Conservation (phyloP, 2,329 filamentous ascomycete species). For the Amesomyces nigricolor region DNA sequence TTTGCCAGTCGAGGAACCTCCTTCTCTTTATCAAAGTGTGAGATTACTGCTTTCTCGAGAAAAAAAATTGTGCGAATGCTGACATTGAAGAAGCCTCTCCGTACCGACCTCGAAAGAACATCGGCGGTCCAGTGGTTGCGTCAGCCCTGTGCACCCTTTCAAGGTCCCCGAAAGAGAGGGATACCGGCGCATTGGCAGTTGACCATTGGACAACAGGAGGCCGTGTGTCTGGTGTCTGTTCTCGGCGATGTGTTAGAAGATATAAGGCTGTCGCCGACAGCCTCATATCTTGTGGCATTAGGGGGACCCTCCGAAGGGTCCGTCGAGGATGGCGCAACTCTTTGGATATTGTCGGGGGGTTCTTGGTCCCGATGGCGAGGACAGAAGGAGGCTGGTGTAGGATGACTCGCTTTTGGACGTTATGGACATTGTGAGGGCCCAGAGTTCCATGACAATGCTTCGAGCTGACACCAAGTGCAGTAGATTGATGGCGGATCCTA, state of each 20-base stretch:
- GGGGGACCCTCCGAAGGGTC: not conserved
- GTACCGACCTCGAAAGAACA: not conserved
- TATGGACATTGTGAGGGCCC: constrained; percentile 3
- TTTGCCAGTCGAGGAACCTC: constrained; percentile 1
- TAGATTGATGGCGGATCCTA: too few relatives aligned
- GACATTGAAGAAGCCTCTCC: not conserved
- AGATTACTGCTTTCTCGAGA: not conserved
- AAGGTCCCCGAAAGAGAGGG: not conserved
- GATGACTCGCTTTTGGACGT: not conserved
- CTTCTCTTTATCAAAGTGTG: not conserved
- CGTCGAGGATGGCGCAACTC: not conserved
- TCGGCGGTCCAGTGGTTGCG: not conserved
- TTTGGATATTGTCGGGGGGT: not conserved
- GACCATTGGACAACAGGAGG: not conserved
- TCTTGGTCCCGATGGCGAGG: not conserved
- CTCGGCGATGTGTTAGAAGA: not conserved
- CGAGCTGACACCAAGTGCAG: not conserved
- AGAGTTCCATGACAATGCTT: not conserved
- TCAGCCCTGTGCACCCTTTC: not conserved
- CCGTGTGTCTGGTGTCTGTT: not conserved
- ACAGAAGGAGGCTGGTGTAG: not conserved
- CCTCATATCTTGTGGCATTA: too few relatives aligned
- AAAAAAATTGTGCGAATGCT: not conserved
- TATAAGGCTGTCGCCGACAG: too few relatives aligned
- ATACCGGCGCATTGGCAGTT: not conserved